Evolutionary conservation across 1,139 yeast genomes (phyloP).

Genomic region (Suhomyces panamericanus): DNA sequence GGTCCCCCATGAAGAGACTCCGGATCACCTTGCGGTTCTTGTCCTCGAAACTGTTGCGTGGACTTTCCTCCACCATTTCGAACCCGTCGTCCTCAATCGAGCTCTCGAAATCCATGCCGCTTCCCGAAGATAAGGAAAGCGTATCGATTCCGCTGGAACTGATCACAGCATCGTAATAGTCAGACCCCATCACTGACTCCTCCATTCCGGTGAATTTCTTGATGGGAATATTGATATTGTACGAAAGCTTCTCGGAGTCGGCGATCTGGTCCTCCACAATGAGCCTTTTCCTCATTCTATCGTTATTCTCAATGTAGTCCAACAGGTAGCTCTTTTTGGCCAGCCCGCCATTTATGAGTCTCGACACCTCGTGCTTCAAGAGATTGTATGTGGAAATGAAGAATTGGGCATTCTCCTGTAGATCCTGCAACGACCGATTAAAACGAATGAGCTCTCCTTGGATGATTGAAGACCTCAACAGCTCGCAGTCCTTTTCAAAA

Average conservation of each 20-base stretch:
- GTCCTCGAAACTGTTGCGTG: conserved; percentile 50
- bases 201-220: conserved; percentile 22
- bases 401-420: conserved; percentile 57
- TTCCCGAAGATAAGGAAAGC: conserved; percentile 25
- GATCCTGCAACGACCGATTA: conserved; percentile 60
- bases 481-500: conserved; percentile 49
- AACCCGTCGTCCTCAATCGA: conserved; percentile 35
- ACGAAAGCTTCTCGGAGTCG: conserved; percentile 44
- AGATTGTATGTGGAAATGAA: conserved; percentile 49
- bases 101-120: conserved; percentile 12
- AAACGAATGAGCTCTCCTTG: conserved; percentile 50
- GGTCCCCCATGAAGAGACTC: conserved; percentile 69
- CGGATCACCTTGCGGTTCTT: conserved; percentile 72
- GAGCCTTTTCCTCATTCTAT: conserved; percentile 61
- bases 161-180: conserved; percentile 9
- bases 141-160: conserved; percentile 26
- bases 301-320: conserved; percentile 67
- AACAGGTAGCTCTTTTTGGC: conserved; percentile 41
- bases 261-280: conserved; percentile 52
- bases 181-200: not conserved
- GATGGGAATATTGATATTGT: conserved; percentile 42
- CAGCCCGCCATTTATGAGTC: conserved; percentile 31
- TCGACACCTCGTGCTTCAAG: conserved; percentile 42
- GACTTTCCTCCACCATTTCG: conserved; percentile 46
- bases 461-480: conserved; percentile 44